Percentiles rank a stretch among this genome's conserved stretches.
Evolutionary conservation across 371 early-diverging fungal genomes (phyloP).

Genomic region (Rhizomucor miehei): DNA sequence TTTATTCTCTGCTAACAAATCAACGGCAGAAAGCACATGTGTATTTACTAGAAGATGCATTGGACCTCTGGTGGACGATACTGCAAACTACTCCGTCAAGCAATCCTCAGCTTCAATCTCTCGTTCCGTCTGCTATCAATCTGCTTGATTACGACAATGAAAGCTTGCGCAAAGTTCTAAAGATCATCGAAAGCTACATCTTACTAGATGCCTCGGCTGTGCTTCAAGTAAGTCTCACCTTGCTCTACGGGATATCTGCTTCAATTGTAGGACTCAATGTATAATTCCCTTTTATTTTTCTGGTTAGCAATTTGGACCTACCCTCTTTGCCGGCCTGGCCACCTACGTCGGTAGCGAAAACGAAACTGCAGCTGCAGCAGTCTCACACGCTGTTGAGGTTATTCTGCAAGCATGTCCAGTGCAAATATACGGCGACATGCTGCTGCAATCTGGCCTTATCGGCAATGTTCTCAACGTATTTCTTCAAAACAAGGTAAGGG

Average conservation of each 20-base stretch:
- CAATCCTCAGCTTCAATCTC: conserved; percentile 54
- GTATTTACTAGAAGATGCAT: conserved; percentile 83
- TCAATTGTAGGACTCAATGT: too few relatives aligned
- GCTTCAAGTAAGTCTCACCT: conserved; percentile 32
- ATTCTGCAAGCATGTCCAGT: conserved; percentile 52
- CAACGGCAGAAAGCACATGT: conserved; percentile 67
- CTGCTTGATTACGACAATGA: conserved; percentile 79
- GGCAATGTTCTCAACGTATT: conserved; percentile 48
- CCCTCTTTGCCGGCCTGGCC: conserved; percentile 53
- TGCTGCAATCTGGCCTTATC: conserved; percentile 55
- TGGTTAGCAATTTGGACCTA: conserved; percentile 34
- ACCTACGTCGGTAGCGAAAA: conserved; percentile 55
- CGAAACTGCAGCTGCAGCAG: conserved; percentile 59
- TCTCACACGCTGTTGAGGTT: conserved; percentile 62
- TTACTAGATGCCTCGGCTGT: conserved; percentile 58
- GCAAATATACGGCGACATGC: conserved; percentile 45
- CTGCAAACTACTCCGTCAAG: conserved; percentile 62
- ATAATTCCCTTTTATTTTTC: too few relatives aligned
- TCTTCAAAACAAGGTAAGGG: conserved; percentile 54
- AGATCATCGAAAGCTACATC: conserved; percentile 78
- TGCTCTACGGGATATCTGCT: too few relatives aligned
- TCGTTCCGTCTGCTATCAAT: conserved; percentile 60
- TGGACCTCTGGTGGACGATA: conserved; percentile 83
- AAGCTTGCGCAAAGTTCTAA: conserved; percentile 66
- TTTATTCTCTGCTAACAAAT: too few relatives aligned